These are phyloP conservation scores for Phaseolus coccineus DNA, from an alignment of 331 rosid genomes.

Conservation along the genomic window DNA sequence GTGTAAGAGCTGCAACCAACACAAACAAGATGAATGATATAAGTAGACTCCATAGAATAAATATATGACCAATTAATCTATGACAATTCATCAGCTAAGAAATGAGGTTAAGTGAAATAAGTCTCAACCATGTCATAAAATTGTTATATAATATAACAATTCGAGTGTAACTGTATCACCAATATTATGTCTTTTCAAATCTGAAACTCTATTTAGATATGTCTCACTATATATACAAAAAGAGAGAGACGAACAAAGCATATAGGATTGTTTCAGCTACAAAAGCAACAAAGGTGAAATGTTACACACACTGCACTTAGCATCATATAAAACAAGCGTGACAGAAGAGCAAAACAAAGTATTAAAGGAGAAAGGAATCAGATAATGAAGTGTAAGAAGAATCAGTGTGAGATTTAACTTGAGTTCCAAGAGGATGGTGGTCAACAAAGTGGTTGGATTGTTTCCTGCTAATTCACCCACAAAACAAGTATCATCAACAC, in stretches of 20 bases:
- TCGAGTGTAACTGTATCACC: background rate
- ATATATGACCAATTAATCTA: background rate
- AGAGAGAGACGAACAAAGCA: background rate
- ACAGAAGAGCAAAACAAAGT: background rate
- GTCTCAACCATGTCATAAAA: background rate
- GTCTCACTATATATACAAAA: background rate
- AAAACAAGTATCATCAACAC: background rate
- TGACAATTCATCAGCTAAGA: background rate
- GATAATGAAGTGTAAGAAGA: constrained; percentile 1
- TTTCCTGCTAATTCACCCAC: background rate
- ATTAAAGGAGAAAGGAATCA: background rate
- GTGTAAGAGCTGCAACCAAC: background rate
- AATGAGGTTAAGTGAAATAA: background rate
- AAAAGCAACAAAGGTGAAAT: background rate
- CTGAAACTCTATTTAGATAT: background rate
- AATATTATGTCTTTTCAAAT: background rate
- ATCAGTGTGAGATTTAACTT: background rate
- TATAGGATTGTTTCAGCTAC: too few relatives aligned
- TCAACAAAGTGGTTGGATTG: background rate
- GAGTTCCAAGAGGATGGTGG: background rate
- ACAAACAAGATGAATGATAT: background rate
- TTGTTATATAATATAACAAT: background rate
- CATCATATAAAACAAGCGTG: background rate
- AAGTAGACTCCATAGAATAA: background rate
- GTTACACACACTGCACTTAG: background rate